phyloP scores from a whole-genome alignment of 164 flowering plant genomes.

The Tinospora cordifolia region DNA sequence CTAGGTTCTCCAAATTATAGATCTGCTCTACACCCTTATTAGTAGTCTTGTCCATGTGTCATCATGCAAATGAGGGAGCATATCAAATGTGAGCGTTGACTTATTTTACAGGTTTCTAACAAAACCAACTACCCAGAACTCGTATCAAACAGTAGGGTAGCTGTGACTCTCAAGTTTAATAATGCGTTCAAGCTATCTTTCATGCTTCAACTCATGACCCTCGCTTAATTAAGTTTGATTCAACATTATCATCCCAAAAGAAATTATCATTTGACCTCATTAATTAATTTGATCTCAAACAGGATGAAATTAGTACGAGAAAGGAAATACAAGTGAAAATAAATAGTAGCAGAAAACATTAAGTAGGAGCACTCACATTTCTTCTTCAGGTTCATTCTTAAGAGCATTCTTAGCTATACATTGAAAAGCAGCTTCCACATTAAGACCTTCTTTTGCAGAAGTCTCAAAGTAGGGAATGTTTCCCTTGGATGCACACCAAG shows the following conservation, averaged over 20 bases:
- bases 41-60: no score
- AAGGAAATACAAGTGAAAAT: not conserved
- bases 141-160: no score
- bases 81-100: no score
- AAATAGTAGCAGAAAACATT: not conserved
- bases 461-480: constrained; percentile 94
- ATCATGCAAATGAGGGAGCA: no score
- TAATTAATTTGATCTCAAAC: not conserved
- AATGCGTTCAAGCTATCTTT: no score
- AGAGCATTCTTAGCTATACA: constrained; percentile 80
- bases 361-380: constrained; percentile 41
- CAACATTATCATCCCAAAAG: not conserved
- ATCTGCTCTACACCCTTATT: no score
- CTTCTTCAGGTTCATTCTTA: constrained; percentile 81
- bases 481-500: constrained; percentile 92
- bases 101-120: no score
- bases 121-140: no score
- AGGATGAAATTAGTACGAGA: not conserved
- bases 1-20: no score
- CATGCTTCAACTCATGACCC: no score
- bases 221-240: not conserved
- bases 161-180: no score
- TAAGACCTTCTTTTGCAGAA: constrained; percentile 80
- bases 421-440: constrained; percentile 82
- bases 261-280: not conserved